Evolutionary conservation across 306 rosid genomes (phyloP), one percentile per base, ranked within the genome.

Genomic region (Vigna hirtella): DNA sequence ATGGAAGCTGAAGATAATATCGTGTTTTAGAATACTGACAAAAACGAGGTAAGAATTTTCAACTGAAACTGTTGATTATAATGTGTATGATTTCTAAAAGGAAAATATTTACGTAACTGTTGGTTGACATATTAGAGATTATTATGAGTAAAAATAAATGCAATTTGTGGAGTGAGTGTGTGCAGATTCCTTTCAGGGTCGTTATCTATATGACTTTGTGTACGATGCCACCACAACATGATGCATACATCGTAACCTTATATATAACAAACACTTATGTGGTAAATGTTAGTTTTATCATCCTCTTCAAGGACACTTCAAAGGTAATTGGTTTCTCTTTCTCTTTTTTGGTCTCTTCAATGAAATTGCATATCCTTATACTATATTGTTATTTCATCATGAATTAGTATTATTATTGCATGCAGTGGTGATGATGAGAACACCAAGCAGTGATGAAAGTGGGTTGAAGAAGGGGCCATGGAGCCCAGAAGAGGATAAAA

Each of bases 381-480:
- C 28, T 26, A 2, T 26, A 26, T 26, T 43, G 7, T 50, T 1
- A 16, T 16, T 16, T 6, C 16, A 2, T 5, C n/a, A 49, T 49
- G 0, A 15, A 49, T 49, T 15, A 15, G n/a, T 16, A 7, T 1
- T 52, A 15, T 52, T n/a, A 15, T 52, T n/a, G 26, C 58, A 52
- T 22, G 77, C 55, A 72, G 83, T 73, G 51, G 83, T 73, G 70
- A 76, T 38, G 80, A 84, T 84, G 87, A 84, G 85, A 80, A 76
- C 57, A 76, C 63, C 77, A 72, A 45, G 66, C 50, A 15, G 42
- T 64, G 83, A 70, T 81, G 83, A 83, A 11, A 83, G 74, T 79
- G 86, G 80, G 18, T 59, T 86, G 81, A 83, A 86, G 89, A 86
- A 86, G 53, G 89, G 89, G 14, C 87, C 89, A 3, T 86, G 89